phyloP scores from a whole-genome alignment of 306 rosid genomes.

The Carpinus viminea region DNA sequence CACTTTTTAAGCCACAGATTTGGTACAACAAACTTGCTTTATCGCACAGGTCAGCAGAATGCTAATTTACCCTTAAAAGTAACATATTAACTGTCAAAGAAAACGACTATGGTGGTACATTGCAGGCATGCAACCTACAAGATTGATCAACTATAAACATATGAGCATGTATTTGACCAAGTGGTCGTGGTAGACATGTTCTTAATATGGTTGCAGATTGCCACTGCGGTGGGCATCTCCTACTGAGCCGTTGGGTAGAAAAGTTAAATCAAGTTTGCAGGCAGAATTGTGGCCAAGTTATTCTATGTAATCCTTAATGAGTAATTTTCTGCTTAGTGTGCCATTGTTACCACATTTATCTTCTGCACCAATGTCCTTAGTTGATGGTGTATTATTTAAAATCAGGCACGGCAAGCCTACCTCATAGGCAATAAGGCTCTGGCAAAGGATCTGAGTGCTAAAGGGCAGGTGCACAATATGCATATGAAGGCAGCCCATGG shows the following conservation, averaged over 20 bases:
- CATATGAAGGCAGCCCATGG: slow-evolving; percentile 97
- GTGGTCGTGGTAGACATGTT: slow-evolving; percentile 8
- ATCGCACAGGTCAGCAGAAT: background rate
- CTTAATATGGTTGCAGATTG: background rate
- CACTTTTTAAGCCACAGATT: background rate
- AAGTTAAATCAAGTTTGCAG: background rate
- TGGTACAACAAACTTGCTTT: background rate
- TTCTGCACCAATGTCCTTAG: slow-evolving; percentile 10
- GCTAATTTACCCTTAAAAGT: too few relatives aligned
- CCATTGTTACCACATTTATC: slow-evolving; percentile 17
- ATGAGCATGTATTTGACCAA: background rate
- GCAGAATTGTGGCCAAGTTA: slow-evolving; percentile 1
- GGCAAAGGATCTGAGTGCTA: slow-evolving; percentile 86
- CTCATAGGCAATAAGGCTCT: slow-evolving; percentile 86
- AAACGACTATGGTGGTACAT: slow-evolving; percentile 22
- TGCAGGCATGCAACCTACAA: slow-evolving; percentile 23
- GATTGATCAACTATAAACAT: background rate
- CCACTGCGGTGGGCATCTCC: background rate
- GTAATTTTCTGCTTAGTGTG: slow-evolving; percentile 20
- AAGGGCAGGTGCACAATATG: slow-evolving; percentile 90
- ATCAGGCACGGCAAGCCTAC: slow-evolving; percentile 96
- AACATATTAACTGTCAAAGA: background rate
- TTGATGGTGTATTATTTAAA: slow-evolving; percentile 30
- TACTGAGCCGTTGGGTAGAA: background rate
- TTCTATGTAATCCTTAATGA: background rate